Base-by-base conservation (phyloP, 345 rosid species). In the Salix brachista region DNA sequence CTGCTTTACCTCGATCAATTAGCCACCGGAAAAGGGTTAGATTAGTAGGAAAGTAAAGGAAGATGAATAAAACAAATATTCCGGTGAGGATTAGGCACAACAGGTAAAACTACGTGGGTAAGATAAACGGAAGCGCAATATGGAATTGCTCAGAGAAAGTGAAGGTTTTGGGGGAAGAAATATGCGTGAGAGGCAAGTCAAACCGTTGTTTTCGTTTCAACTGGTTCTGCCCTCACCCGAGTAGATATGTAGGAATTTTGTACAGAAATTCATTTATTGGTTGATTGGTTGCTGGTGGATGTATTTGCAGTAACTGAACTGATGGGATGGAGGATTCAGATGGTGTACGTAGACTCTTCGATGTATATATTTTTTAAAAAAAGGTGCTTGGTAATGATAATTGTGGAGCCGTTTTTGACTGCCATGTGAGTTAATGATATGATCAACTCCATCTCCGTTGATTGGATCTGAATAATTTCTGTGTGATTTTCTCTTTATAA, bases 251-350 rank as follows among this genome's bases (percentile, higher is more conserved):
- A 81, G 87, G 75, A 68, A 75, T 67, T 81, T 80, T 85, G 86
- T 87, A 85, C 68, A 84, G 80, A 80, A 73, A 69, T 87, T 89
- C 85, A 72, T 87, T 86, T 78, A 84, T 89, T 87, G 83, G 87
- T 89, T 85, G 71, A 79, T 82, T 78, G 85, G 82, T 77, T 46
- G 65, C 48, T 37, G 69, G 69, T 62, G 65, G 78, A 46, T 74
- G 77, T 71, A 21, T 46, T 56, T 41, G 75, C 69, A 75, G 79
- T 75, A 8, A 67, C 61, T 70, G 77, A 77, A 58, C 70, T 70
- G 82, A 52, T 23, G 48, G 70, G 70, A 46, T 69, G 73, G 67
- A 73, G 74, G 83, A 32, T 74, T 30, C 36, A 36, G 69, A 71
- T 37, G 79, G 42, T 25, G 21, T 6, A 6, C 25, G 65, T 67